Base-by-base conservation (phyloP, 1,284 basidiomycete species). In the Trametes pubescens region DNA sequence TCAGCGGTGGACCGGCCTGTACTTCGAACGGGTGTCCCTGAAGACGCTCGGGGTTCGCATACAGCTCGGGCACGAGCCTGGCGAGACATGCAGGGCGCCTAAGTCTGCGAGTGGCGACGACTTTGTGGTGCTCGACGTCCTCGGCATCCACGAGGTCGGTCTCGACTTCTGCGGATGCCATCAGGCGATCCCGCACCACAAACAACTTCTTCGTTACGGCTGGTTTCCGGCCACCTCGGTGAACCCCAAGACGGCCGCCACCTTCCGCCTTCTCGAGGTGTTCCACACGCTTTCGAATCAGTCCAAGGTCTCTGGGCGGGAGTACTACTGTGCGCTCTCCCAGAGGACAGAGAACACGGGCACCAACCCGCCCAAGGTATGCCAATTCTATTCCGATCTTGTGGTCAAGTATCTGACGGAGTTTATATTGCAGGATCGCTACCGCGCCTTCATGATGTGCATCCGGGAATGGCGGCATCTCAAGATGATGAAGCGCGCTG, bases 161-260 rank as follows among this genome's bases (percentile, higher is more conserved):
- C 32, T 80, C 3, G 64, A 76, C 47, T 78, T 72, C 61, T 81
- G 78, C 55, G 69, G 64, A 0, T 81, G 79, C 66, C 60, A 59
- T 14, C 5, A 4, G 2, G 65, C 58, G 4, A 13, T 51, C 7
- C 35, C 58, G 0, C 53, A 47, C n/a, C 26, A 34, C 18, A 26
- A 22, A 0, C 77, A 78, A 53, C 66, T 78, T 0, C 65, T 78
- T 43, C 62, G 64, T 0, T 40, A 62, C 1, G 38, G 72, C 8
- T 66, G 78, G 37, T 78, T 73, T 43, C 77, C 77, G 13, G 74
- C 73, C 0, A 77, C 77, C 0, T 58, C 69, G 0, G 56, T 64
- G 1, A 55, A 65, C 18, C 73, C 76, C 0, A 57, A 65, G 16
- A 76, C 73, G 0, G 73, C 68, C 0, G 73, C 74, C 47, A 75